Evolutionary conservation across 495 filamentous ascomycete species (phyloP).

Genomic region (Hypomontagnella monticulosa): DNA sequence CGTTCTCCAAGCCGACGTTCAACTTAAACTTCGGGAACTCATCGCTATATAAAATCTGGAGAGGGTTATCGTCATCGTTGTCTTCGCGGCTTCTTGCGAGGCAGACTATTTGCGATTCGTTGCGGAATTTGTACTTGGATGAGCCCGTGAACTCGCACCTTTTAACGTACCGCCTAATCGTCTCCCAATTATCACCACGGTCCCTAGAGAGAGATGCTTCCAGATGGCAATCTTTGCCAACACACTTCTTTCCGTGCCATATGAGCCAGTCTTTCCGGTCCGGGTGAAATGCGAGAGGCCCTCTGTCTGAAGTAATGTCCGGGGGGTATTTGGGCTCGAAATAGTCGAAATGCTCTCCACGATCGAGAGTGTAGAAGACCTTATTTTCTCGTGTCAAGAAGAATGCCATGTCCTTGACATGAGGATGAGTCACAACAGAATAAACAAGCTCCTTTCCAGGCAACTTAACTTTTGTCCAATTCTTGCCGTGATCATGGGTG

Average conservation of each 20-base stretch:
- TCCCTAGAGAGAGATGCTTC: slow-evolving; percentile 77
- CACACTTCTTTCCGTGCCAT: slow-evolving; percentile 77
- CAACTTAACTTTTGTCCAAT: slow-evolving; percentile 67
- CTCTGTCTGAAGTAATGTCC: slow-evolving; percentile 34
- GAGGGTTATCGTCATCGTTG: slow-evolving; percentile 66
- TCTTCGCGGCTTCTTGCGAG: slow-evolving; percentile 75
- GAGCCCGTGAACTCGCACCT: slow-evolving; percentile 85
- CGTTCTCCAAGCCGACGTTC: slow-evolving; percentile 67
- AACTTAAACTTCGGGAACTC: slow-evolving; percentile 74
- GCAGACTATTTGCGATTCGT: slow-evolving; percentile 80
- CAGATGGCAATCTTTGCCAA: slow-evolving; percentile 72
- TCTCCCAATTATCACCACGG: slow-evolving; percentile 79
- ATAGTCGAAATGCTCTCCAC: slow-evolving; percentile 70
- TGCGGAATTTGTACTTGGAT: slow-evolving; percentile 64
- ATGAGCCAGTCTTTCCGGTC: slow-evolving; percentile 85
- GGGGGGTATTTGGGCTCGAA: slow-evolving; percentile 69
- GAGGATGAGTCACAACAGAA: slow-evolving; percentile 75
- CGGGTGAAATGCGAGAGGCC: slow-evolving; percentile 79
- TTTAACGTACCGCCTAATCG: slow-evolving; percentile 70
- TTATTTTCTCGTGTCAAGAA: slow-evolving; percentile 76
- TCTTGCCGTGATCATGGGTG: slow-evolving; percentile 86
- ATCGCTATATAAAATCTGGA: slow-evolving; percentile 75
- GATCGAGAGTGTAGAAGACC: slow-evolving; percentile 81
- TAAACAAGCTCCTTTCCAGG: slow-evolving; percentile 70
- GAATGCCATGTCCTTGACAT: slow-evolving; percentile 84